Percentiles rank a stretch among this genome's conserved stretches.
phyloP scores from a whole-genome alignment of 106 monocot species.

The Platanthera zijinensis region DNA sequence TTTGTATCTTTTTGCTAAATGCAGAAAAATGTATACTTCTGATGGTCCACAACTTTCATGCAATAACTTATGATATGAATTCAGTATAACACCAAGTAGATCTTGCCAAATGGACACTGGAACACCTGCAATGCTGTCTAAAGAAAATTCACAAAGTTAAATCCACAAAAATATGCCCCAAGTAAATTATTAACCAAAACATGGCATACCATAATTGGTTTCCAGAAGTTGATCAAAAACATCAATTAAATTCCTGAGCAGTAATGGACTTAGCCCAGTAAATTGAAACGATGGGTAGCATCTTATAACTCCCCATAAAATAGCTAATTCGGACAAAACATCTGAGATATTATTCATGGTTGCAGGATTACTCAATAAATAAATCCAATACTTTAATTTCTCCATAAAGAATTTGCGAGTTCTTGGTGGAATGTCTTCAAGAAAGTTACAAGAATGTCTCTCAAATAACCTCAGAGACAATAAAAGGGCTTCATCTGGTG shows the following conservation, averaged over 20 bases:
- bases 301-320: conserved; percentile 69
- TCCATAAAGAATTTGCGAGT: conserved; percentile 39
- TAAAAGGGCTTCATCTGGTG: conserved; percentile 44
- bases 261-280: conserved; percentile 11
- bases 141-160: conserved; percentile 4
- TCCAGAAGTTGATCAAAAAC: conserved; percentile 35
- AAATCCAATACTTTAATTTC: conserved; percentile 44
- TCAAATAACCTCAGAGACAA: conserved; percentile 41
- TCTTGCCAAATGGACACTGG: conserved; percentile 63
- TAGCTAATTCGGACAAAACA: conserved; percentile 28
- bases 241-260: conserved; percentile 29
- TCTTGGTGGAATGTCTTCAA: conserved; percentile 23
- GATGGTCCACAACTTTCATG: conserved; percentile 14
- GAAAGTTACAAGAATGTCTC: conserved; percentile 18
- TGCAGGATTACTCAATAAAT: conserved; percentile 19
- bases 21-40: conserved; percentile 37
- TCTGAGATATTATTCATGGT: conserved; percentile 3
- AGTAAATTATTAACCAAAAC: neutral
- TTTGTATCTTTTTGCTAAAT: conserved; percentile 51
- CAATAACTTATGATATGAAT: conserved; percentile 42
- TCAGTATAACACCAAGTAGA: conserved; percentile 59
- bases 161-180: neutral
- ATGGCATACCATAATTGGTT: conserved; percentile 41
- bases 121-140: conserved; percentile 46
- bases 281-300: conserved; percentile 43